A percentile compares a stretch with the other conserved stretches of the same genome.
These are phyloP conservation scores for Fusarium ambrosium DNA, from an alignment of 2,329 filamentous ascomycete species.

Conservation along the genomic window DNA sequence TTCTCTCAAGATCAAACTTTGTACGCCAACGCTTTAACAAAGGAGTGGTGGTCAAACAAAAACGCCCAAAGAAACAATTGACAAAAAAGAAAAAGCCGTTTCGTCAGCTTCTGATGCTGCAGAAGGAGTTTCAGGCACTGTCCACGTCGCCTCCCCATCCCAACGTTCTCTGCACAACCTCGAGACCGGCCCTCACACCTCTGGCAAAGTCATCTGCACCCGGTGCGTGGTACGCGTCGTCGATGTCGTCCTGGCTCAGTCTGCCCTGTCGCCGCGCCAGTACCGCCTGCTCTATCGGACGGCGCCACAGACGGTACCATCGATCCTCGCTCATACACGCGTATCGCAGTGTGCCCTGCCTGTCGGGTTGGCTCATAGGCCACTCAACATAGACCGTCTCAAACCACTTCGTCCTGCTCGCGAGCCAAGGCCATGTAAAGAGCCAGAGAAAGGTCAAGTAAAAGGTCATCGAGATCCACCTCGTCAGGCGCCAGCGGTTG, in stretches of 20 bases:
- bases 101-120: conserved; percentile 6
- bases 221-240: conserved; percentile 50
- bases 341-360: conserved; percentile 60
- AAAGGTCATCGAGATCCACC: conserved; percentile 75
- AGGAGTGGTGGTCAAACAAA: conserved; percentile 23
- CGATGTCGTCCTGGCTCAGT: conserved; percentile 71
- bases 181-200: conserved; percentile 63
- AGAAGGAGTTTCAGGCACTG: conserved; percentile 20
- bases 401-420: conserved; percentile 76
- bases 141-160: conserved; percentile 61
- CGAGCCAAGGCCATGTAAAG: conserved; percentile 78
- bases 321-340: conserved; percentile 68
- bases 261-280: conserved; percentile 68
- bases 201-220: conserved; percentile 59
- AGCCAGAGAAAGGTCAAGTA: conserved; percentile 77
- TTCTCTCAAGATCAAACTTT: not conserved
- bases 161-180: conserved; percentile 65
- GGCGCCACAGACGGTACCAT: conserved; percentile 74
- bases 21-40: conserved; percentile 33
- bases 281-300: conserved; percentile 71
- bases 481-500: conserved; percentile 74
- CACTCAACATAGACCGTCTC: conserved; percentile 74
- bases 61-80: not conserved
- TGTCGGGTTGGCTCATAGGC: conserved; percentile 52
- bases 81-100: not conserved